Conservation (phyloP, 176 grass and related monocot genomes). For the Chrysopogon serrulatus region DNA sequence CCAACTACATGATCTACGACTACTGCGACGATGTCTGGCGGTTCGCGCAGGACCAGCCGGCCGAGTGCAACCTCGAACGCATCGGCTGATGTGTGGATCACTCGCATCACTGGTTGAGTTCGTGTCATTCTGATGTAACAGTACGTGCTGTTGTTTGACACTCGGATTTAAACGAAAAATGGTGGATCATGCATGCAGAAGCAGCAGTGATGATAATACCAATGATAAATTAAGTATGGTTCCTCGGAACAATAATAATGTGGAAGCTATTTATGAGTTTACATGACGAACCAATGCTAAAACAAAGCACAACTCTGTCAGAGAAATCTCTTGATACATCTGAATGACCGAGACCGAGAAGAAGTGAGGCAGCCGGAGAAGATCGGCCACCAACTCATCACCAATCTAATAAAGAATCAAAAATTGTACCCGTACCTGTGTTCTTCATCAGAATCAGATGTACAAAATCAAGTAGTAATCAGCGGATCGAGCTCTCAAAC, state of each 20-base stretch:
- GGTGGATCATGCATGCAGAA: neutral
- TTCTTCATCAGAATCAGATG: slow-evolving; percentile 7
- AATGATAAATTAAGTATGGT: neutral
- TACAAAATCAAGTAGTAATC: neutral
- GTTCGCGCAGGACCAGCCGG: slow-evolving; percentile 20
- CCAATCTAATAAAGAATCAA: slow-evolving; percentile 40
- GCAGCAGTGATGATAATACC: neutral
- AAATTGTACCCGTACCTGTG: neutral
- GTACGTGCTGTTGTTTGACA: neutral
- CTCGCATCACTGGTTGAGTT: too few relatives aligned
- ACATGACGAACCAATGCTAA: neutral
- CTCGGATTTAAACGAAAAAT: neutral
- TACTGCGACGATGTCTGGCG: slow-evolving; percentile 37
- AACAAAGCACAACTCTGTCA: neutral
- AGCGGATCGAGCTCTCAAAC: neutral
- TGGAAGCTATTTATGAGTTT: neutral
- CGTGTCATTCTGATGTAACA: neutral
- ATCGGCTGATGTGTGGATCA: neutral
- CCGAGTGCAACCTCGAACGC: slow-evolving; percentile 31
- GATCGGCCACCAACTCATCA: neutral
- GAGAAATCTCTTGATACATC: slow-evolving; percentile 21
- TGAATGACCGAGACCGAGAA: neutral
- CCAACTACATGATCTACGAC: slow-evolving; percentile 43
- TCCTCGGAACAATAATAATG: neutral
- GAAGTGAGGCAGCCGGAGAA: neutral